Evolutionary conservation across 495 filamentous ascomycete genomes (phyloP).

Genomic region (Penicillium steckii): DNA sequence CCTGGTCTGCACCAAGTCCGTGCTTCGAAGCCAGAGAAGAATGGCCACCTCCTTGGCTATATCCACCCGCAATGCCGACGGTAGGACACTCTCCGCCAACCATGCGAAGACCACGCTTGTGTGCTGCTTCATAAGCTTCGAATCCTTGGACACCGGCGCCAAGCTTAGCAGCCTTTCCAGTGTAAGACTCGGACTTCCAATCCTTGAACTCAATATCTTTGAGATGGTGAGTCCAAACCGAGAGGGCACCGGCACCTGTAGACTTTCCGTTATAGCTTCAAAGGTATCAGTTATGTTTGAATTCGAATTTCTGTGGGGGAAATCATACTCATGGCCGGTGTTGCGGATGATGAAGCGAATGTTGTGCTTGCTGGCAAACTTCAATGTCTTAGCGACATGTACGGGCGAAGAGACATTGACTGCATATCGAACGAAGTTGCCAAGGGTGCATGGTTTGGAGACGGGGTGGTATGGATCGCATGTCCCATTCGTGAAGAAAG

Average conservation of each 20-base stretch:
- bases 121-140: constrained; percentile 42
- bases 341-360: constrained; percentile 62
- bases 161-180: constrained; percentile 49
- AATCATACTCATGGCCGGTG: constrained; percentile 46
- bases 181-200: constrained; percentile 37
- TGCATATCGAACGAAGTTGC: constrained; percentile 52
- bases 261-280: constrained; percentile 49
- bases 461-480: constrained; percentile 40
- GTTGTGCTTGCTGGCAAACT: constrained; percentile 52
- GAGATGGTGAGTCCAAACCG: constrained; percentile 54
- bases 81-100: constrained; percentile 13
- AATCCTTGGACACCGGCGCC: constrained; percentile 51
- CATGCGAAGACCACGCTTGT: constrained; percentile 8
- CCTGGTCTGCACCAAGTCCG: constrained; percentile 61
- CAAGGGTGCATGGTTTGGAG: constrained; percentile 47
- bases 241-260: constrained; percentile 50
- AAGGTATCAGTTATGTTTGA: background rate
- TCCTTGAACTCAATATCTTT: constrained; percentile 35
- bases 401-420: constrained; percentile 28
- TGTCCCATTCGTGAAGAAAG: constrained; percentile 34
- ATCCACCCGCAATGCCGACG: constrained; percentile 45
- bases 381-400: constrained; percentile 30
- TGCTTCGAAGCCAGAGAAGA: constrained; percentile 44
- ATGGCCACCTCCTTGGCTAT: constrained; percentile 59
- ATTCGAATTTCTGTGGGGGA: background rate